Evolutionary conservation across 2,329 filamentous ascomycete species (phyloP).

Genomic region (Helotiales sp.): DNA sequence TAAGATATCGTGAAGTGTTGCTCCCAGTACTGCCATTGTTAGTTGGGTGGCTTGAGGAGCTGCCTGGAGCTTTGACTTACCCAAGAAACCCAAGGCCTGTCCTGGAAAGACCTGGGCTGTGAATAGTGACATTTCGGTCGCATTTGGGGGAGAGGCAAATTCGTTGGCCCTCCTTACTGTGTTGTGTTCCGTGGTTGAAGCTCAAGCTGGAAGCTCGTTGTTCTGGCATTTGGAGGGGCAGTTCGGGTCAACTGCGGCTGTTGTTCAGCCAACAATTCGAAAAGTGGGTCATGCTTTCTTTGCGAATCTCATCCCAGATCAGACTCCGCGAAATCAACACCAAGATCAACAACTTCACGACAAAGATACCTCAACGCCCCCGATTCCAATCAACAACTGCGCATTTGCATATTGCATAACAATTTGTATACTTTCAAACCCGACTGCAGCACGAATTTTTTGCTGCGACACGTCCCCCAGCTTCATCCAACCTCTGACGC

Average conservation of each 20-base stretch:
- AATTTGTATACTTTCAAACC: not conserved
- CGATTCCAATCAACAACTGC: not conserved
- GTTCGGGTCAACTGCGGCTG: not conserved
- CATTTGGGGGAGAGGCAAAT: constrained; percentile 30
- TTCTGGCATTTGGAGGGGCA: constrained; percentile 16
- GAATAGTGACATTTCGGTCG: constrained; percentile 51
- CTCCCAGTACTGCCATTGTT: constrained; percentile 73
- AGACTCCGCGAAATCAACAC: constrained; percentile 12
- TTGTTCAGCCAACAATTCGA: constrained; percentile 16
- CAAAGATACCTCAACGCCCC: constrained; percentile 8
- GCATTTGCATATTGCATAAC: not conserved
- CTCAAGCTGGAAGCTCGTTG: constrained; percentile 4
- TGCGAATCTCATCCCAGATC: not conserved
- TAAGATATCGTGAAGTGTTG: constrained; percentile 87
- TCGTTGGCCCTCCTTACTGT: constrained; percentile 1
- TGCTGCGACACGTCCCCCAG: constrained; percentile 8
- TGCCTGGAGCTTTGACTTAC: constrained; percentile 44
- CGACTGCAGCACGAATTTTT: not conserved
- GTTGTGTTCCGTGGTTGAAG: constrained; percentile 3
- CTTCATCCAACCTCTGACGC: constrained; percentile 7
- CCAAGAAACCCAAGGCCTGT: constrained; percentile 55
- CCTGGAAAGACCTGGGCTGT: constrained; percentile 69
- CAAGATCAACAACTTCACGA: constrained; percentile 14
- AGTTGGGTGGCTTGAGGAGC: constrained; percentile 12
- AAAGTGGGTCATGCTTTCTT: constrained; percentile 7